These are phyloP conservation scores for Aciculoconidium aculeatum DNA, from an alignment of 805 yeast genomes.

Conservation along the genomic window DNA sequence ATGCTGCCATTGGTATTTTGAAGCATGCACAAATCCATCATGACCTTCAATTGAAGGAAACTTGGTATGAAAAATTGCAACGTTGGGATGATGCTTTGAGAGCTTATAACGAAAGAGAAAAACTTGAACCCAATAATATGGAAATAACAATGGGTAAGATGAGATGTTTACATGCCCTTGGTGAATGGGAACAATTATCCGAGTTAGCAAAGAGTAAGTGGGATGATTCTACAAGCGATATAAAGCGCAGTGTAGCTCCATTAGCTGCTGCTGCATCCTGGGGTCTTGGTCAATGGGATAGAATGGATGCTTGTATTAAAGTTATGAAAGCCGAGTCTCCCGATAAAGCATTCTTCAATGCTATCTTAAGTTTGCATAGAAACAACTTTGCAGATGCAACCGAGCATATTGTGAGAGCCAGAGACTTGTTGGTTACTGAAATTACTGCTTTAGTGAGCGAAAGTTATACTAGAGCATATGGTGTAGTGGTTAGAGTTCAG, in stretches of 20 bases:
- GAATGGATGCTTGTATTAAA: slow-evolving; percentile 84
- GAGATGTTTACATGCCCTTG: slow-evolving; percentile 97
- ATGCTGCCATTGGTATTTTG: slow-evolving; percentile 95
- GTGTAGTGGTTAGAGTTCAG: slow-evolving; percentile 93
- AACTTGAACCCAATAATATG: slow-evolving; percentile 57
- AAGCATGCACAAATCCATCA: slow-evolving; percentile 92
- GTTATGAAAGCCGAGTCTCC: slow-evolving; percentile 92
- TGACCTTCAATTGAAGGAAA: slow-evolving; percentile 85
- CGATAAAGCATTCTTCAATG: slow-evolving; percentile 91
- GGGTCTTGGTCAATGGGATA: slow-evolving; percentile 97
- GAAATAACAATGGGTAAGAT: slow-evolving; percentile 96
- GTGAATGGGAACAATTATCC: slow-evolving; percentile 94
- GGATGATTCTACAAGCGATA: slow-evolving; percentile 66
- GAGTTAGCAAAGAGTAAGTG: slow-evolving; percentile 83
- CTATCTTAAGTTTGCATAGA: slow-evolving; percentile 79
- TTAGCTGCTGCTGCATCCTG: slow-evolving; percentile 98
- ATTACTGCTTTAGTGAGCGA: slow-evolving; percentile 92
- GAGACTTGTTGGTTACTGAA: slow-evolving; percentile 88
- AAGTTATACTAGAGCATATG: slow-evolving; percentile 93
- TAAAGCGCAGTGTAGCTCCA: slow-evolving; percentile 83
- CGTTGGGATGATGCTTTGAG: slow-evolving; percentile 97
- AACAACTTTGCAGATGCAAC: slow-evolving; percentile 81
- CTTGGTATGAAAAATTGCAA: slow-evolving; percentile 96
- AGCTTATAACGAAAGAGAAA: slow-evolving; percentile 80
- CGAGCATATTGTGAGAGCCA: slow-evolving; percentile 71